Percentiles rank a stretch among this genome's conserved stretches.
phyloP scores from a whole-genome alignment of 1,139 yeast genomes.

The Yamadazyma mexicana region DNA sequence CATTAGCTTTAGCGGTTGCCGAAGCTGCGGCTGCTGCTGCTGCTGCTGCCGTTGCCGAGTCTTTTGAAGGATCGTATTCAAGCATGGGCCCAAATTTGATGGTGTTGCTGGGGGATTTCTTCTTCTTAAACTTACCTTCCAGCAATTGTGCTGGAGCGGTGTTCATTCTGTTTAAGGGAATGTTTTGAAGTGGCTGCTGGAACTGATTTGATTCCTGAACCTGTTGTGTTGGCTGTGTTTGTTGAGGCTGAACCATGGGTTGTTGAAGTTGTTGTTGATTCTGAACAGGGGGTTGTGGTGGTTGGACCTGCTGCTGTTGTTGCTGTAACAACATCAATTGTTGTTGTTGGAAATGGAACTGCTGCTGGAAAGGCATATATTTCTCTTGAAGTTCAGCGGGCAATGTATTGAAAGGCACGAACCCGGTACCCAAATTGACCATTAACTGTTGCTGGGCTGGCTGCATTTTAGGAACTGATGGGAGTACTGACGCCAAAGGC shows the following conservation, averaged over 20 bases:
- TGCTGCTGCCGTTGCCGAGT: constrained; percentile 14
- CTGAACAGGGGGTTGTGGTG: constrained; percentile 7
- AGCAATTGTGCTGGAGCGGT: constrained; percentile 16
- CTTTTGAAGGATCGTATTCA: constrained; percentile 44
- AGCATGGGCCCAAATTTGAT: constrained; percentile 44
- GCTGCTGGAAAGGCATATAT: constrained; percentile 19
- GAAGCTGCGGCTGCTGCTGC: constrained; percentile 10
- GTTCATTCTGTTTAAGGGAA: constrained; percentile 11
- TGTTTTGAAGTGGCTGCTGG: constrained; percentile 15
- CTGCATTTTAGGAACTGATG: background rate
- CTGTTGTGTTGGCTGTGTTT: constrained; percentile 7
- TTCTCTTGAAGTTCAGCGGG: constrained; percentile 22
- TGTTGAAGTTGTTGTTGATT: no score
- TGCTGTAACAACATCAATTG: constrained; percentile 10
- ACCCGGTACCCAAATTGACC: constrained; percentile 22
- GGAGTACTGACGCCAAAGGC: background rate
- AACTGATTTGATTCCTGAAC: constrained; percentile 6
- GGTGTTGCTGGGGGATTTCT: constrained; percentile 27
- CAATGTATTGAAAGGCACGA: constrained; percentile 20
- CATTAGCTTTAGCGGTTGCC: constrained; percentile 11
- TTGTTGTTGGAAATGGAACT: constrained; percentile 16
- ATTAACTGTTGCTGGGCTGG: constrained; percentile 19
- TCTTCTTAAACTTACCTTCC: constrained; percentile 2
- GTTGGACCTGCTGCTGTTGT: constrained; percentile 11
- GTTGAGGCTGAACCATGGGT: constrained; percentile 12